These are phyloP conservation scores for Xylaria longipes DNA, from an alignment of 495 filamentous ascomycete genomes.

Conservation along the genomic window DNA sequence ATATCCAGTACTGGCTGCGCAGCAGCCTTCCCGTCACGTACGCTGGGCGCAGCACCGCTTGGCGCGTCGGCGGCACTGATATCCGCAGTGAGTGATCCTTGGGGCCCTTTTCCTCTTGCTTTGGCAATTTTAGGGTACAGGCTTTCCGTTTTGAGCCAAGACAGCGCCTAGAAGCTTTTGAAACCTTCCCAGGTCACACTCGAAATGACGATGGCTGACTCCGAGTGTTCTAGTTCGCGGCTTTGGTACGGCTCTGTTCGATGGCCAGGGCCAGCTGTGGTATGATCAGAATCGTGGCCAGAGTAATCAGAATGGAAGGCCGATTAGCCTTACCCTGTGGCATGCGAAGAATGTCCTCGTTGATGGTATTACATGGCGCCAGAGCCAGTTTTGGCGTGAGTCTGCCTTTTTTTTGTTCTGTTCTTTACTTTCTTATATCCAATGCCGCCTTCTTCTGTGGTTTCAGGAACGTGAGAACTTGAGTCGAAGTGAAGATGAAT, in stretches of 20 bases:
- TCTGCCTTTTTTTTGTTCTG: background rate
- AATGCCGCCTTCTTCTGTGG: background rate
- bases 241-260: conserved; percentile 48
- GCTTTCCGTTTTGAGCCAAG: background rate
- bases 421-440: background rate
- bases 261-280: conserved; percentile 53
- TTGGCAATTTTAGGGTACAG: background rate
- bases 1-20: conserved; percentile 46
- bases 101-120: background rate
- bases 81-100: conserved; percentile 28
- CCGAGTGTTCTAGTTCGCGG: conserved; percentile 34
- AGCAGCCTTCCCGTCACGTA: conserved; percentile 46
- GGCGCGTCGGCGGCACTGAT: conserved; percentile 48
- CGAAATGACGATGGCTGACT: background rate
- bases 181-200: background rate
- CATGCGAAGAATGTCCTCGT: conserved; percentile 45
- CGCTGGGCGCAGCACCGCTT: conserved; percentile 46
- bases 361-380: conserved; percentile 51
- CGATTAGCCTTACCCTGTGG: conserved; percentile 45
- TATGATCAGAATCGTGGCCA: conserved; percentile 46
- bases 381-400: conserved; percentile 52
- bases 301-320: conserved; percentile 46
- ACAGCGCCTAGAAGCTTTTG: background rate
- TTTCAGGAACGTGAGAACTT: background rate
- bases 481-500: background rate